Base-by-base conservation (phyloP, 192 early-diverging fungal genomes). In the Globomyces pollinis-pini region DNA sequence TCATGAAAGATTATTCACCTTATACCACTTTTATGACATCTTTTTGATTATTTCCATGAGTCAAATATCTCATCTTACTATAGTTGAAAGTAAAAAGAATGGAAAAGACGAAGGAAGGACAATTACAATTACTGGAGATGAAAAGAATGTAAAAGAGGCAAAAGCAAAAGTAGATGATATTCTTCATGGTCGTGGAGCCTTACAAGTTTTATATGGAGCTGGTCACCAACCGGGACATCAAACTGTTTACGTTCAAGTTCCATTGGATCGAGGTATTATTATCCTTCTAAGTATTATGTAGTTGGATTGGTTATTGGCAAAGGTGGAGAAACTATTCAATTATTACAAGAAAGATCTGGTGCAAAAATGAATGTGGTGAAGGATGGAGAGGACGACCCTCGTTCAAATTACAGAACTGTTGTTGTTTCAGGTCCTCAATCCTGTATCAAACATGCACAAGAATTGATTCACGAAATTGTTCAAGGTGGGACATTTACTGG, bases 261-360 rank as follows among this genome's bases (percentile, higher is more conserved):
- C 63, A 12, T 31, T 49, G 45, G 70, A 67, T 65, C 64, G 69
- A 70, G 69, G 44, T 9, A 31, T 53, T 12, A n/a, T n/a, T n/a
- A n/a, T n/a, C n/a, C n/a, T n/a, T n/a, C n/a, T 16, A 20, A 26
- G 1, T 33, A 61, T 36, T 50, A 45, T 54, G 20, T 85, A 55
- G 90, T 94, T 6, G 91, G 91, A 0, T 70, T 94, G 32, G 84
- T 94, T 4, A 94, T 94, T 70, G 75, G 75, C 7, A 39, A 34
- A 73, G 77, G 85, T 35, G 88, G 88, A 12, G 88, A 90, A 63
- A 90, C 78, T 11, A 90, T 90, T 62, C 73, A 84, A 16, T 77
- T 80, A 39, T 73, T 90, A 15, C 84, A 90, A 67, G 72, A 77
- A 38, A 57, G 75, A 28, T 79, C 80, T 47, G 84, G 85, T 1